Percentiles rank a stretch among this genome's conserved stretches.
Conservation (phyloP, 768 basidiomycete genomes). For the Leccinum arenicola region DNA sequence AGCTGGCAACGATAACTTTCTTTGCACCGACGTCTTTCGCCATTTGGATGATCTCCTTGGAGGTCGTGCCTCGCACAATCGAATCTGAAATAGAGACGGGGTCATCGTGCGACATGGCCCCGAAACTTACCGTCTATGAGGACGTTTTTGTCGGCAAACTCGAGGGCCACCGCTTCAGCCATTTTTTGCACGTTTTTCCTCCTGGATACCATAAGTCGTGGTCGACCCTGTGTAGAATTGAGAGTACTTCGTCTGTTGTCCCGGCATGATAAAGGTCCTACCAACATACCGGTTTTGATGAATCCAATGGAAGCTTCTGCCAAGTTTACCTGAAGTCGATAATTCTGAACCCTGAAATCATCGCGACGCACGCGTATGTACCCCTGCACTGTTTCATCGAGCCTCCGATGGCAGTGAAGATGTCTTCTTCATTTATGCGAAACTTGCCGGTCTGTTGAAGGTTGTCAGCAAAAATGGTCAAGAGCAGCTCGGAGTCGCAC, state of each 20-base stretch:
- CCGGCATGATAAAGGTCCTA: constrained; percentile 99
- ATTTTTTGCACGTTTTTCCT: constrained; percentile 89
- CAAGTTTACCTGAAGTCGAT: constrained; percentile 95
- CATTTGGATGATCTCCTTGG: constrained; percentile 99
- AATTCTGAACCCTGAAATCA: constrained; percentile 98
- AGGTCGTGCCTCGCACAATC: constrained; percentile 97
- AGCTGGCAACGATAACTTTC: constrained; percentile 93
- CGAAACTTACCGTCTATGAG: constrained; percentile 81
- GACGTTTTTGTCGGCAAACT: constrained; percentile 90
- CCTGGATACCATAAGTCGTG: constrained; percentile 38
- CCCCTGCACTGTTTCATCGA: constrained; percentile 88
- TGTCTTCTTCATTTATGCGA: constrained; percentile 99
- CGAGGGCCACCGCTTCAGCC: constrained; percentile 98
- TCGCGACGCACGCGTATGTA: constrained; percentile 96
- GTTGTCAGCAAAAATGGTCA: constrained; percentile 97
- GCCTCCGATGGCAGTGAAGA: constrained; percentile 89
- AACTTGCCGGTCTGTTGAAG: constrained; percentile 98
- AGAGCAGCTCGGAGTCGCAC: constrained; percentile 93
- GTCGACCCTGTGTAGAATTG: neutral
- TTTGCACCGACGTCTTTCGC: constrained; percentile 96
- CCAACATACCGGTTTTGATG: constrained; percentile 97
- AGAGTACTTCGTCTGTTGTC: constrained; percentile 83
- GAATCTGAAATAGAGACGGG: constrained; percentile 59
- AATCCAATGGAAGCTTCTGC: constrained; percentile 93
- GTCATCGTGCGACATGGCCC: neutral